Conservation (phyloP, 805 yeast genomes). For the Wickerhamomyces queroliae region DNA sequence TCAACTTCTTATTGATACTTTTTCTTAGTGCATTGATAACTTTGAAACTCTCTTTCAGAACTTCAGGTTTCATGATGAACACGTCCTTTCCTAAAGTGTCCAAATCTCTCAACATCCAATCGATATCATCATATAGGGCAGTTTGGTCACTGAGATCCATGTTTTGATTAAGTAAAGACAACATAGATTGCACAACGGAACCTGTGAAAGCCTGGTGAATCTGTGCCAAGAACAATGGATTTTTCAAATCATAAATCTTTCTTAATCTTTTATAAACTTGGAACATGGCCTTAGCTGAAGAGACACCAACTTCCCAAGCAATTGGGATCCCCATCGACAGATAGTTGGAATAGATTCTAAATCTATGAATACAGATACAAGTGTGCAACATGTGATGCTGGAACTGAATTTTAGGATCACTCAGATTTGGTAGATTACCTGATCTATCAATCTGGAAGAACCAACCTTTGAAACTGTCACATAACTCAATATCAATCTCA, state of each 20-base stretch:
- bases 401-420: constrained; percentile 21
- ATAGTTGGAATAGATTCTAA: constrained; percentile 24
- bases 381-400: constrained; percentile 26
- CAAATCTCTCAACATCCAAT: constrained; percentile 20
- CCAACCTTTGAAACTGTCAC: constrained; percentile 19
- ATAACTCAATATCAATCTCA: constrained; percentile 21
- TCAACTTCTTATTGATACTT: constrained; percentile 18
- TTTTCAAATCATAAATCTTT: constrained; percentile 16
- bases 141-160: constrained; percentile 14
- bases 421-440: constrained; percentile 18
- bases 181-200: constrained; percentile 26
- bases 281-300: constrained; percentile 21
- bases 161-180: constrained; percentile 20
- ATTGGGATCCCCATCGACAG: constrained; percentile 21
- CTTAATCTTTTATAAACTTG: constrained; percentile 23
- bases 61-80: constrained; percentile 21
- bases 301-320: constrained; percentile 23
- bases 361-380: constrained; percentile 26
- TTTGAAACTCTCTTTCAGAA: constrained; percentile 22
- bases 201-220: constrained; percentile 29
- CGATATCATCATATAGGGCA: constrained; percentile 20
- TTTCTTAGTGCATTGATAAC: constrained; percentile 21
- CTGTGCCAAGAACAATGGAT: constrained; percentile 24
- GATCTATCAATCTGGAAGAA: constrained; percentile 20
- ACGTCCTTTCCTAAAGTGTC: constrained; percentile 18